Conservation (phyloP, 352 stramenopile genomes). For the Phytophthora macrochlamydospora region DNA sequence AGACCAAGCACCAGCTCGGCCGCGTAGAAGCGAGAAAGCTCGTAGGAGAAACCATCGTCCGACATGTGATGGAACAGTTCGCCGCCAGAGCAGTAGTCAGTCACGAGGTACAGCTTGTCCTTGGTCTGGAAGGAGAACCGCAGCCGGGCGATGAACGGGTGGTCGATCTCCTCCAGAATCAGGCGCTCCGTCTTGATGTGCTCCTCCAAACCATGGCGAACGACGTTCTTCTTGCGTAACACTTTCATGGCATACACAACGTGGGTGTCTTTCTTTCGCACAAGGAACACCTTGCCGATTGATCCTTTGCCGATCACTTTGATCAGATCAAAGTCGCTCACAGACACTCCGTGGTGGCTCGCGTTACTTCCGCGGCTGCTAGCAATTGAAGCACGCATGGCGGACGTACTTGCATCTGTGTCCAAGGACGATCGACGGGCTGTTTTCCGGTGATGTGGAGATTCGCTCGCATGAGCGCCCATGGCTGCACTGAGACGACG, state of each 20-base stretch:
- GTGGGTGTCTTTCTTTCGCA: conserved; percentile 87
- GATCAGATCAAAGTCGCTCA: conserved; percentile 87
- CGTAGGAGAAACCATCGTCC: conserved; percentile 78
- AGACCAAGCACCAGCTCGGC: conserved; percentile 95
- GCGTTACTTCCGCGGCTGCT: conserved; percentile 43
- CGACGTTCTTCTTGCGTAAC: conserved; percentile 95
- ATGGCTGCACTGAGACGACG: conserved; percentile 50
- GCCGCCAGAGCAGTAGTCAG: conserved; percentile 92
- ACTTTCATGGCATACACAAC: conserved; percentile 98
- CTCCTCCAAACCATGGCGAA: conserved; percentile 91
- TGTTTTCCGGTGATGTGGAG: conserved; percentile 47
- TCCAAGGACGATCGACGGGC: conserved; percentile 48
- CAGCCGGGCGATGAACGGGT: conserved; percentile 98
- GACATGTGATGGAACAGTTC: conserved; percentile 99
- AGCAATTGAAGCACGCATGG: conserved; percentile 62
- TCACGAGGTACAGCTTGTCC: conserved; percentile 89
- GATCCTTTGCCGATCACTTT: conserved; percentile 83
- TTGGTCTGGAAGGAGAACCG: conserved; percentile 98
- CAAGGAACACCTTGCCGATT: conserved; percentile 92
- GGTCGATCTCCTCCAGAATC: conserved; percentile 97
- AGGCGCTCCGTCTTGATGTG: conserved; percentile 97
- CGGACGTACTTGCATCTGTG: conserved; percentile 41
- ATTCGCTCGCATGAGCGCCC: conserved; percentile 35
- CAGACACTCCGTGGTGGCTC: conserved; percentile 54
- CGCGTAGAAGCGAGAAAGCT: conserved; percentile 93